Base-by-base conservation (phyloP, 345 rosid species). In the Arabidopsis suecica region DNA sequence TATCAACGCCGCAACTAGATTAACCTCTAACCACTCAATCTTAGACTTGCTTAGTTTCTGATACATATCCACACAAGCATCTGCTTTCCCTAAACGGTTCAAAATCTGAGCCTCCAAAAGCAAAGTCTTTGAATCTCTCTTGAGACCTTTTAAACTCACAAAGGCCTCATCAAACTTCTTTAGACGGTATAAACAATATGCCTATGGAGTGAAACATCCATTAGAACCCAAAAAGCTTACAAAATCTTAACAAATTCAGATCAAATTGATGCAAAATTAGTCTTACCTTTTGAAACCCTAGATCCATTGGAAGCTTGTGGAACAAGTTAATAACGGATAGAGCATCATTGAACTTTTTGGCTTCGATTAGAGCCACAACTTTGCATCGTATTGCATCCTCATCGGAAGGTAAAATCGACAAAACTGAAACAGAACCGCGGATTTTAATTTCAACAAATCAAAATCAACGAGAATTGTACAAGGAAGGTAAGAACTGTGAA, bases 371-470 rank as follows among this genome's bases (percentile, higher is more conserved):
- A 25, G 97, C 91, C 76, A 88, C 96, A 20, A 90, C 86, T 77
- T 95, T 90, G 82, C 99, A 92, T 73, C 87, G 84, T 76, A 89
- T 76, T 55, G 97, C 96, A 65, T 95, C 99, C 80, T 87, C 97
- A 44, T 95, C 97, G 69, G 80, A 81, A 20, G 97, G 93, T 56
- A 83, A 81, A 56, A 85, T 71, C 10, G 89, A 74, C 37, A 95
- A 82, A 53, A 95, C 99, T 95, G 85, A 65, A 18, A 38, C 34
- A 4, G 16, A 63, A 23, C 12, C n/a, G 14, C 6, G 45, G n/a
- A 51, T 5, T 28, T 12, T 8, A 37, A 12, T 41, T 28, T 49
- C 7, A 25, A 0, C 1, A 57, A n/a, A 58, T 7, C 11, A 4
- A 13, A 33, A 14, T 22, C 48, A 49, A 44, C 8, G 44, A 56